phyloP scores from a whole-genome alignment of 208 protist genomes.

The Trypanosomatidae sp. region DNA sequence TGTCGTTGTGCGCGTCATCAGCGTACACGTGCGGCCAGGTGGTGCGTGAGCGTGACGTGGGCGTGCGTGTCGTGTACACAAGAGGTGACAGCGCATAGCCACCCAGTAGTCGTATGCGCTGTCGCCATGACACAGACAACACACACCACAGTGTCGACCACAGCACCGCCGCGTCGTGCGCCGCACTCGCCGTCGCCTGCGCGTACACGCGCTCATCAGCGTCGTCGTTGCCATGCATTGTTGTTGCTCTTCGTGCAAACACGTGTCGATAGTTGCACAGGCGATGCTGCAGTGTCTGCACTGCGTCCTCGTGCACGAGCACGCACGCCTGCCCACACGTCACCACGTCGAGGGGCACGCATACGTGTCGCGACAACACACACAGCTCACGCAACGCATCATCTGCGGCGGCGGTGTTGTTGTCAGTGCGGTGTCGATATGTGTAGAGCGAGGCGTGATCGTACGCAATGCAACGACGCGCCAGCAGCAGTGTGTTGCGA shows the following conservation, averaged over 20 bases:
- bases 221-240: conserved; percentile 8
- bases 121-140: conserved; percentile 54
- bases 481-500: too few relatives aligned
- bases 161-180: too few relatives aligned
- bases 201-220: too few relatives aligned
- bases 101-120: conserved; percentile 44
- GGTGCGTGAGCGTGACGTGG: too few relatives aligned
- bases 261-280: conserved; percentile 29
- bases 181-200: too few relatives aligned
- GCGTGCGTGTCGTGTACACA: too few relatives aligned
- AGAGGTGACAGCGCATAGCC: too few relatives aligned
- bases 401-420: not conserved
- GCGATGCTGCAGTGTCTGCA: conserved; percentile 25
- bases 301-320: conserved; percentile 43
- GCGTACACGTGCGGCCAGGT: too few relatives aligned
- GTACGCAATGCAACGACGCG: too few relatives aligned
- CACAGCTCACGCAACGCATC: conserved; percentile 32
- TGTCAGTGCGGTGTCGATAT: not conserved
- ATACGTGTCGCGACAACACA: conserved; percentile 20
- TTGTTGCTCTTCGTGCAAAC: not conserved
- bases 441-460: too few relatives aligned
- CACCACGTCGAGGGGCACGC: conserved; percentile 34
- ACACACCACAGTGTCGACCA: conserved; percentile 45
- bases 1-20: too few relatives aligned
- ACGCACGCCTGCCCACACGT: conserved; percentile 46